Base-by-base conservation (phyloP, 2,329 filamentous ascomycete species). In the Ophiocordyceps polyrhachis-furcata region DNA sequence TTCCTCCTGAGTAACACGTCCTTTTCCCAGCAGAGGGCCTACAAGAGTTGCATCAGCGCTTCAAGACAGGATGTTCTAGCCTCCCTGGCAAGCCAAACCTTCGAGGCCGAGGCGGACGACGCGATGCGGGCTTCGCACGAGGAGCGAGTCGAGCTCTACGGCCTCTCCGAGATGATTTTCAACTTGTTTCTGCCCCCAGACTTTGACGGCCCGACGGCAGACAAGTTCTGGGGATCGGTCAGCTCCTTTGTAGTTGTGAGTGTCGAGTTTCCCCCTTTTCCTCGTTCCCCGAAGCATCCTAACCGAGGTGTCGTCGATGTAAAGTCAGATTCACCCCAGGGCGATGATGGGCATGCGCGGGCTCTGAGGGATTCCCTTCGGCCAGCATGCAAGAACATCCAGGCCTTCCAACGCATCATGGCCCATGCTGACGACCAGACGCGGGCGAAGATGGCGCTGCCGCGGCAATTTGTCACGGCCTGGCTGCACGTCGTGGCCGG, bases 211-310 rank as follows among this genome's bases (percentile, higher is more conserved):
- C 59, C 64, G 0, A 69, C 64, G 3, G 56, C 56, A 1, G 47
- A 48, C 5, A 68, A 65, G 45, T 69, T 60, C 44, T 70, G 66
- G 67, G 67, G 65, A 2, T 62, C 65, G n/a, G 37, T 66, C 0
- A 53, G 53, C 45, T 47, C 44, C 2, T 21, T 61, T 5, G 47
- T 63, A 5, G 40, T 46, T 32, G 62, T 63, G 50, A 51, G 55
- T 45, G 3, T 19, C n/a, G 11, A 7, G 6, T 17, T 17, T 6
- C n/a, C 17, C 32, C 7, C 9, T 9, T 38, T 19, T 20, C n/a
- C 35, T 9, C n/a, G 20, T 1, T 11, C 8, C 35, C 9, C 9
- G 35, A 13, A n/a, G 2, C 11, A n/a, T 15, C 15, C 31, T 32
- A 15, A 32, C 31, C 13, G 31, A 14, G 31, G 12, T 15, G 31